Percentiles rank a stretch among this genome's conserved stretches.
Evolutionary conservation across 2,329 filamentous ascomycete species (phyloP).

Genomic region (Cordyceps farinosa): DNA sequence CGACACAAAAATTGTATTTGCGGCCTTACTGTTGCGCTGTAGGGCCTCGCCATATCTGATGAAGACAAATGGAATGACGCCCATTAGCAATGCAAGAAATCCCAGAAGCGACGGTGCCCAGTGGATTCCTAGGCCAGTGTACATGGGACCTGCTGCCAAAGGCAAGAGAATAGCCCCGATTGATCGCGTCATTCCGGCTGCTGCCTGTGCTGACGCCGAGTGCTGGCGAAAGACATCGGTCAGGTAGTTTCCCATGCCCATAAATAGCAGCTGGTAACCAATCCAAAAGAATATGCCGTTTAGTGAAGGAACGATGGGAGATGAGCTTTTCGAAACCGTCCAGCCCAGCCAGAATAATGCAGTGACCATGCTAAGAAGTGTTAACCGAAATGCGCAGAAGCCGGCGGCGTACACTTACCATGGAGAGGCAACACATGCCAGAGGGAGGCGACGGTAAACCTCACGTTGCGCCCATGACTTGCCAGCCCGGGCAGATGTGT

Average conservation of each 20-base stretch:
- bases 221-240: slow-evolving; percentile 32
- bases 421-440: slow-evolving; percentile 57
- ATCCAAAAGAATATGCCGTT: slow-evolving; percentile 42
- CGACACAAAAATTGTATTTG: not conserved
- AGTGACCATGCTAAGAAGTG: slow-evolving; percentile 46
- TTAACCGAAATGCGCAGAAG: slow-evolving; percentile 34
- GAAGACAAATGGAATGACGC: slow-evolving; percentile 13
- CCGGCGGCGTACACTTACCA: slow-evolving; percentile 51
- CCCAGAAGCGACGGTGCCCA: slow-evolving; percentile 35
- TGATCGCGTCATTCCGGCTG: slow-evolving; percentile 32
- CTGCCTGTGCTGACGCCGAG: slow-evolving; percentile 35
- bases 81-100: slow-evolving; percentile 25
- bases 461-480: slow-evolving; percentile 31
- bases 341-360: slow-evolving; percentile 59
- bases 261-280: slow-evolving; percentile 33
- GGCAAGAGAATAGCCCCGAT: slow-evolving; percentile 32
- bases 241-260: slow-evolving; percentile 35
- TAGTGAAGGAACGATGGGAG: slow-evolving; percentile 36
- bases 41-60: slow-evolving; percentile 2
- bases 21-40: not conserved
- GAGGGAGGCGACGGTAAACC: slow-evolving; percentile 35
- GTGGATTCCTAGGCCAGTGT: slow-evolving; percentile 30
- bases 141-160: slow-evolving; percentile 33
- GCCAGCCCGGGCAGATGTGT: slow-evolving; percentile 25
- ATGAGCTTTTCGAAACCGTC: slow-evolving; percentile 43